A percentile compares a stretch with the other conserved stretches of the same genome.
Conservation (phyloP, 2,329 filamentous ascomycete species). For the Rhynchosporium agropyri region DNA sequence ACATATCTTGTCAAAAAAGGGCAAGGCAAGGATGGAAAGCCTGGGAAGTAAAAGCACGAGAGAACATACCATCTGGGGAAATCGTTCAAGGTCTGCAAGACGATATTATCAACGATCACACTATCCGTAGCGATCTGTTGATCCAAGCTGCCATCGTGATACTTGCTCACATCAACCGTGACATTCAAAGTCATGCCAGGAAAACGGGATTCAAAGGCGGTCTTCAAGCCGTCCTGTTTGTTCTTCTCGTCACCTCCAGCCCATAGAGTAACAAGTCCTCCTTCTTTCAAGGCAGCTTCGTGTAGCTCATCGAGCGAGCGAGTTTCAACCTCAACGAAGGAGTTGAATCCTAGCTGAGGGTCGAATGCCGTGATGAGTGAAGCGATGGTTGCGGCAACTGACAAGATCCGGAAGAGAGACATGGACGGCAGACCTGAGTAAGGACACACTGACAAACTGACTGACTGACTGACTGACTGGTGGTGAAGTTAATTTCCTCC, state of each 20-base stretch:
- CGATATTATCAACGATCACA: slow-evolving; percentile 50
- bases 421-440: not conserved
- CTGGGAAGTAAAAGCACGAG: not conserved
- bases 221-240: slow-evolving; percentile 42
- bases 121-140: slow-evolving; percentile 46
- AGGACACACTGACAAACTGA: not conserved
- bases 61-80: slow-evolving; percentile 50
- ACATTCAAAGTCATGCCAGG: slow-evolving; percentile 47
- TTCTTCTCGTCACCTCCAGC: slow-evolving; percentile 51
- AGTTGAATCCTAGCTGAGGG: slow-evolving; percentile 15
- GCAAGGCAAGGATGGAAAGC: too few species aligned
- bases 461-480: not conserved
- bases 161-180: slow-evolving; percentile 57
- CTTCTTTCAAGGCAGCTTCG: slow-evolving; percentile 52
- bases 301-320: slow-evolving; percentile 54
- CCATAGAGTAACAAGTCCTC: slow-evolving; percentile 50
- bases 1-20: too few species aligned
- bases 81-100: slow-evolving; percentile 55
- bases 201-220: slow-evolving; percentile 50
- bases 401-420: slow-evolving; percentile 4
- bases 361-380: slow-evolving; percentile 12
- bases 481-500: too few species aligned
- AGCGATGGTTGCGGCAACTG: not conserved
- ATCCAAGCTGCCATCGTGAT: slow-evolving; percentile 53
- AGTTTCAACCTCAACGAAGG: slow-evolving; percentile 44